Base-by-base conservation (phyloP, 495 filamentous ascomycete species). In the Xylaria grammica region DNA sequence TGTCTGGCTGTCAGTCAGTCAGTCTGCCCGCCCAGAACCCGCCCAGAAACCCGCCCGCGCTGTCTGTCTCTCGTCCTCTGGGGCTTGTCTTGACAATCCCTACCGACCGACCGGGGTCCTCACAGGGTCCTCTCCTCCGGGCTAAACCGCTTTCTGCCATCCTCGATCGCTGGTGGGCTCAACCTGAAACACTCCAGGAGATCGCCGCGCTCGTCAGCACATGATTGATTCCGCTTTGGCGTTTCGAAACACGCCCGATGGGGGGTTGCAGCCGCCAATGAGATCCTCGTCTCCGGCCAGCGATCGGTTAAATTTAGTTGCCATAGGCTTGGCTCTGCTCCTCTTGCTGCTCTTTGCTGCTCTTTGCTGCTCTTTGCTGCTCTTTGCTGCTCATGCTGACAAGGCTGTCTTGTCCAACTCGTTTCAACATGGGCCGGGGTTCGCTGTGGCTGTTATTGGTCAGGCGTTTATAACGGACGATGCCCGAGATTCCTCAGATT, bases 161-260 rank as follows among this genome's bases (percentile, higher is more conserved):
- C 38, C 66, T 61, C 59, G 70, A 64, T 65, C 66, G 60, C 65
- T 67, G 44, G 65, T 72, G 65, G 72, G 65, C 65, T 72, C 56
- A 72, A 74, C 72, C 72, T 74, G 72, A 74, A 74, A 74, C 72
- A 65, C 49, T 52, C 60, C 60, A 70, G 67, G 71, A 62, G 67
- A 72, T 74, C 65, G 63, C 67, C 69, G 67, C 59, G 53, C 62
- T 58, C 55, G 59, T 67, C 59, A 62, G 52, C 67, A 42, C 22
- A 42, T 40, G 46, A 60, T 60, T 22, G 55, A 60, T 59, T 44
- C 56, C 69, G 69, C 67, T 68, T 66, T 65, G 67, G 71, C 66
- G 72, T 74, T 74, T 74, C 72, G 72, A 74, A 74, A 74, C 69
- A 70, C 69, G 67, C 61, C 69, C 69, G 65, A 72, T 61, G 72